Evolutionary conservation across 202 grass and related monocot species (phyloP), one percentile per base, ranked within the genome.

Genomic region (Zoysia matrella): DNA sequence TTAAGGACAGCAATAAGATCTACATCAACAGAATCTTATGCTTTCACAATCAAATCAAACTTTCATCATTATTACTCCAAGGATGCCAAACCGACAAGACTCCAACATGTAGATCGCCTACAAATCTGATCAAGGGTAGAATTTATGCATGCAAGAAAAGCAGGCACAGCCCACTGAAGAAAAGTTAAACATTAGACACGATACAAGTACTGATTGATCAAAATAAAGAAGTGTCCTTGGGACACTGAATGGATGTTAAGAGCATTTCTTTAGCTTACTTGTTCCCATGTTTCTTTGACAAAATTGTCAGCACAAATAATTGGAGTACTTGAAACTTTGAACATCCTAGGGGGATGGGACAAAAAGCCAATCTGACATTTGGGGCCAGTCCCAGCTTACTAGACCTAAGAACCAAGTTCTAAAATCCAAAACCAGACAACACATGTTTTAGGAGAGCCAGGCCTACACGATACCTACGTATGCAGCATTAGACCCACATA

Each of bases 291-390:
- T 77, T 36, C 72, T 85, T 67, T 85, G 87, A 48, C 77, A 85
- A 85, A 81, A 81, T 85, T 81, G 77, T 85, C 82, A 66, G 85
- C 72, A 85, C 66, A 77, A 77, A 85, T 82, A 85, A 82, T 89
- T 89, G 80, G 13, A 70, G 82, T 79, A 69, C 65, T 88, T 71
- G 70, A 73, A 84, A 84, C 16, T 57, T 88, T 36, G 87, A 76
- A 84, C 72, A 77, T 79, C 64, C 72, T 67, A 72, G 65, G 77
- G 82, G 40, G 66, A 85, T 60, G 80, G 77, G 52, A 66, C 69
- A 81, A 50, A 58, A 71, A 13, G 48, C 78, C 80, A 61, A 52
- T 13, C 72, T 82, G 72, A 39, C 50, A 60, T 45, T 45, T 67
- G 86, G 80, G 80, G 51, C n/a, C 74, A 78, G 67, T 46, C n/a